These are phyloP conservation scores for Wallacemonas rigidus DNA, from an alignment of 208 protist species.

Conservation along the genomic window DNA sequence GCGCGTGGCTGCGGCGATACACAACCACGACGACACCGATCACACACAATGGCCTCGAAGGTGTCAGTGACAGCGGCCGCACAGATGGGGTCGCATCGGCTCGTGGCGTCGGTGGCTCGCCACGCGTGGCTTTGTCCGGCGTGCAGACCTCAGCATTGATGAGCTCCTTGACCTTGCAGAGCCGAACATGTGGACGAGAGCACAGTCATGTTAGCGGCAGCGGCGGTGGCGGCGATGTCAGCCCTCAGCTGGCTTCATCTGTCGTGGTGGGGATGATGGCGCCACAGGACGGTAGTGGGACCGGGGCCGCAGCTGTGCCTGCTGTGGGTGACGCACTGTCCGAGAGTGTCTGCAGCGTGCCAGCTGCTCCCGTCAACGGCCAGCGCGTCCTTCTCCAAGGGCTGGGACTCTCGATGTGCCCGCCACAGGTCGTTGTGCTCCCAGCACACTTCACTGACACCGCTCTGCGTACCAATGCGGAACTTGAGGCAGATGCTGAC, in stretches of 20 bases:
- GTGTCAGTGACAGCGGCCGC: neutral
- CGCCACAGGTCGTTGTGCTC: conserved; percentile 35
- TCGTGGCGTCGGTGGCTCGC: neutral
- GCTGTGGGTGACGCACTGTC: neutral
- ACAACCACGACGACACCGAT: neutral
- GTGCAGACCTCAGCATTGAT: neutral
- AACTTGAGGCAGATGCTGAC: no score
- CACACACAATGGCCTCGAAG: neutral
- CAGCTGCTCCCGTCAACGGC: conserved; percentile 25
- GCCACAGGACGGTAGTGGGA: neutral
- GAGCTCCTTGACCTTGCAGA: neutral
- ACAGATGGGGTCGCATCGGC: neutral
- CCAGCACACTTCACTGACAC: conserved; percentile 17
- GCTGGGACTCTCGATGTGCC: conserved; percentile 41
- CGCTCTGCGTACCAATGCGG: neutral
- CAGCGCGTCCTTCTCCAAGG: conserved; percentile 36
- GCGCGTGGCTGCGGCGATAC: conserved; percentile 50
- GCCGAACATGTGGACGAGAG: neutral
- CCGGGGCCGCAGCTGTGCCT: neutral
- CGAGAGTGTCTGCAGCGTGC: neutral
- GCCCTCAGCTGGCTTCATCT: conserved; percentile 3
- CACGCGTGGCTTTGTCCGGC: no score
- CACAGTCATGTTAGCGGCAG: neutral
- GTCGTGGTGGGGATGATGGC: neutral
- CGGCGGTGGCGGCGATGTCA: neutral